Evolutionary conservation across 2,329 filamentous ascomycete genomes (phyloP), one percentile per base, ranked within the genome.

Genomic region (Xylaria sp.): DNA sequence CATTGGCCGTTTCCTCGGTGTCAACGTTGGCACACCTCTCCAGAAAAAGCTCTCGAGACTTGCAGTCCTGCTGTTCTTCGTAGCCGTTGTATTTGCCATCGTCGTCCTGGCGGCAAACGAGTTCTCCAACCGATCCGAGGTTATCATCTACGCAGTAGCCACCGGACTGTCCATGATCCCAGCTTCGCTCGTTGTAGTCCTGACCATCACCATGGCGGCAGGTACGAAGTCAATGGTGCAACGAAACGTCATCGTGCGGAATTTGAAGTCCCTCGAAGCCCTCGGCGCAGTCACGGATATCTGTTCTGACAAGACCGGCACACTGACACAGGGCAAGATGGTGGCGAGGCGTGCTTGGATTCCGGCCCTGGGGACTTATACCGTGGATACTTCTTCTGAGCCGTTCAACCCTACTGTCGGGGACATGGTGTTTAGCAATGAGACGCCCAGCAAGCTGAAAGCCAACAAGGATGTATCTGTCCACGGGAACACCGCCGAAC

Each of bases 11-110:
- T 89, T 92, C 71, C 79, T 91, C 8, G 89, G 89, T 54, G 83
- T 91, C 62, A 89, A 85, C 57, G 83, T 89, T 12, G 89, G 89
- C 49, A 91, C 89, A 11, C 89, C 89, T 2, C 80, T 92, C 17
- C 88, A 91, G 74, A 83, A 84, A 68, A 90, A 89, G 71, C 79
- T 92, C 15, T 89, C 88, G 50, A 85, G 86, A 73, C 82, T 92
- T 52, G 89, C 89, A 21, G 80, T 91, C 17, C 74, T 89, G 2
- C 82, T 91, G 1, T 91, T 92, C 71, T 82, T 80, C 31, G 83
- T 90, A 54, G 89, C 89, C 2, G 84, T 92, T 12, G 70, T 91
- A 25, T 89, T 88, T 64, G 88, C 88, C 8, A 84, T 92, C 67
- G 86, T 92, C 68, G 88, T 91, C 40, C 82, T 90, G 47, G 88